A percentile compares a stretch with the other conserved stretches of the same genome.
phyloP scores from a whole-genome alignment of 2,329 filamentous ascomycete genomes.

The Cladosporium velox region DNA sequence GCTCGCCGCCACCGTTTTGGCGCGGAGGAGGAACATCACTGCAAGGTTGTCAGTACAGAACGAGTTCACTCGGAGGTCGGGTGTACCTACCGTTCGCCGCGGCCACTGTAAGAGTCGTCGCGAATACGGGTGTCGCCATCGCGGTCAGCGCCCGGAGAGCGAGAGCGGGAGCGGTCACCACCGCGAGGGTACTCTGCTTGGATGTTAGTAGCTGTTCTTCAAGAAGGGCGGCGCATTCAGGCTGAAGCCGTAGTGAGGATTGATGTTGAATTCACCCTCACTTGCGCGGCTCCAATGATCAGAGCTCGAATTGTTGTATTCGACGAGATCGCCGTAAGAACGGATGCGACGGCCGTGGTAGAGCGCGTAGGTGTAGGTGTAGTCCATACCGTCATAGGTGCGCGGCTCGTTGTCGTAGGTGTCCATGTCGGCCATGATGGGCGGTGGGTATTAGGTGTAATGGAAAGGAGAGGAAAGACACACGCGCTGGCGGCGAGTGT shows the following conservation, averaged over 20 bases:
- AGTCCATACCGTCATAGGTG: constrained; percentile 64
- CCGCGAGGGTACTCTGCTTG: constrained; percentile 55
- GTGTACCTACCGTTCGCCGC: constrained; percentile 53
- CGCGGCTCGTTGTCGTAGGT: constrained; percentile 65
- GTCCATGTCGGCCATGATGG: constrained; percentile 55
- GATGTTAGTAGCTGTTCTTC: constrained; percentile 21
- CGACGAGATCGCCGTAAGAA: constrained; percentile 14
- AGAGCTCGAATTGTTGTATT: constrained; percentile 19
- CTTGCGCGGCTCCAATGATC: constrained; percentile 14
- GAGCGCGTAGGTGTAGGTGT: constrained; percentile 3
- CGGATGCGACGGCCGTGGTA: constrained; percentile 13
- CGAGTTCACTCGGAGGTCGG: background rate
- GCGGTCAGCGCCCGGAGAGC: constrained; percentile 60
- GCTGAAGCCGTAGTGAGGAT: constrained; percentile 20
- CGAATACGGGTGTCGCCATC: constrained; percentile 61
- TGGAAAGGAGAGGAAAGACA: constrained; percentile 12
- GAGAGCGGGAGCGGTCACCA: constrained; percentile 64
- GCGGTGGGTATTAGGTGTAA: background rate
- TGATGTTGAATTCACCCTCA: constrained; percentile 23
- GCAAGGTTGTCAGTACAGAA: constrained; percentile 27
- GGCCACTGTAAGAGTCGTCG: constrained; percentile 65
- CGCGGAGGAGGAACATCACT: constrained; percentile 50
- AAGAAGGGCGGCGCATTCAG: background rate
- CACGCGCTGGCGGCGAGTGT: constrained; percentile 1
- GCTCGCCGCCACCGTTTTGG: constrained; percentile 22